These are phyloP conservation scores for Chlorophyllum brunneum DNA, from an alignment of 768 basidiomycete genomes.

Conservation along the genomic window DNA sequence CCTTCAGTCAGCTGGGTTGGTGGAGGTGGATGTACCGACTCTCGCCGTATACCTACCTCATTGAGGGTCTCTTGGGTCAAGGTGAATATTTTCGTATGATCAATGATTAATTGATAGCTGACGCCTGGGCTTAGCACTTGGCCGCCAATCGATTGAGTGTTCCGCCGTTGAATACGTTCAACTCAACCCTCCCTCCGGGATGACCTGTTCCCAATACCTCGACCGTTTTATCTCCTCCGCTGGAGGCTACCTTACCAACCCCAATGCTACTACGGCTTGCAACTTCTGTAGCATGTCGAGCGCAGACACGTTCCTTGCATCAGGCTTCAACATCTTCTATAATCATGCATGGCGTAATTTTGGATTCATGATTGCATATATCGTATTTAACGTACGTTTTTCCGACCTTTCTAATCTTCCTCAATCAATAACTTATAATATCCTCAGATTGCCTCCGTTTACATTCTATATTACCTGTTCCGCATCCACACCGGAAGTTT, in stretches of 20 bases:
- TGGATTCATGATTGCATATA: conserved; percentile 46
- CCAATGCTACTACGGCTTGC: conserved; percentile 50
- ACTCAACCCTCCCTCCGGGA: conserved; percentile 49
- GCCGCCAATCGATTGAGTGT: conserved; percentile 42
- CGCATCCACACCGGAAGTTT: conserved; percentile 36
- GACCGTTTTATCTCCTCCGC: conserved; percentile 39
- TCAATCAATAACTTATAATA: neutral
- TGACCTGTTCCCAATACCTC: conserved; percentile 52
- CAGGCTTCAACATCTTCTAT: conserved; percentile 55
- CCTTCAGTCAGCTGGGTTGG: conserved; percentile 57
- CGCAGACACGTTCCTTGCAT: conserved; percentile 54
- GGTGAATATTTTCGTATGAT: conserved; percentile 23
- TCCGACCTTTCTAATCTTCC: conserved; percentile 1
- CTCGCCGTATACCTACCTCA: conserved; percentile 48
- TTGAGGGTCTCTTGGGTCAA: conserved; percentile 46
- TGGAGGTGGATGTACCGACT: conserved; percentile 51
- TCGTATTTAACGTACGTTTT: conserved; percentile 44
- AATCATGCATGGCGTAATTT: conserved; percentile 50
- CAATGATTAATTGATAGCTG: neutral
- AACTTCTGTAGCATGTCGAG: conserved; percentile 55
- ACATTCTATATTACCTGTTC: conserved; percentile 47
- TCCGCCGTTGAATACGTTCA: conserved; percentile 46
- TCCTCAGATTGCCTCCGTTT: conserved; percentile 35
- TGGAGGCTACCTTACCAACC: conserved; percentile 57
- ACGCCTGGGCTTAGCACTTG: conserved; percentile 30